Evolutionary conservation across 768 basidiomycete species (phyloP).

Genomic region (Cubamyces lactineus): DNA sequence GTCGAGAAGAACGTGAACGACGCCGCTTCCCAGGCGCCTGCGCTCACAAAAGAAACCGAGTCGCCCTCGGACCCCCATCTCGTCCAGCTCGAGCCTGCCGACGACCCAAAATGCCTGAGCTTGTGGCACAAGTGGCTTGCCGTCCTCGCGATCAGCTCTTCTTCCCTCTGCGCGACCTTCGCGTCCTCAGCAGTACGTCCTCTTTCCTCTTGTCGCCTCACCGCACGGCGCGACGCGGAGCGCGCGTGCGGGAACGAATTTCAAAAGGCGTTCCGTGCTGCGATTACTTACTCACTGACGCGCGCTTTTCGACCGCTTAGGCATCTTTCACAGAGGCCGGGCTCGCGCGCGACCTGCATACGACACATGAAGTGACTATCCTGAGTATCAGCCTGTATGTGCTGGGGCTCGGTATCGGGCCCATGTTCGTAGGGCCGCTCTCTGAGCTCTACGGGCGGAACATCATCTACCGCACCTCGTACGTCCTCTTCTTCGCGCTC

Average conservation of each 20-base stretch:
- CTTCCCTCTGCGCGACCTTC: conserved; percentile 43
- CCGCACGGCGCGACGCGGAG: too few species aligned
- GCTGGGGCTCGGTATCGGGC: conserved; percentile 39
- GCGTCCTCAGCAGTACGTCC: conserved; percentile 58
- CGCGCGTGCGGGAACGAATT: too few species aligned
- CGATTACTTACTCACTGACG: too few species aligned
- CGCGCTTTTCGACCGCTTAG: conserved; percentile 33
- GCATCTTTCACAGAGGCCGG: conserved; percentile 66
- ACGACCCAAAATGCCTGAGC: conserved; percentile 32
- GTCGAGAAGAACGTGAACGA: conserved; percentile 15
- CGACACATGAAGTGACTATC: conserved; percentile 55
- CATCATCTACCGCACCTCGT: conserved; percentile 64
- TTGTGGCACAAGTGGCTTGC: conserved; percentile 31
- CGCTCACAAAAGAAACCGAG: conserved; percentile 1
- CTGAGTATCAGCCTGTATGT: conserved; percentile 52
- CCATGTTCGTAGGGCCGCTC: conserved; percentile 40
- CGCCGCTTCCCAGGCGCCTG: conserved; percentile 1
- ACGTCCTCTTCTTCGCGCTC: conserved; percentile 60
- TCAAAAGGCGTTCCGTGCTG: too few species aligned
- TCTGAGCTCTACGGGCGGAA: conserved; percentile 62
- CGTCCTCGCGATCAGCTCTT: conserved; percentile 29
- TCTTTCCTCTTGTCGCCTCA: neutral
- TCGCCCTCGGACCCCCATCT: conserved; percentile 17
- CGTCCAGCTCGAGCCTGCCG: conserved; percentile 29
- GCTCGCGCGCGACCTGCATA: conserved; percentile 53